phyloP scores from a whole-genome alignment of 2,329 filamentous ascomycete species.

The Hypoxylon sp. region DNA sequence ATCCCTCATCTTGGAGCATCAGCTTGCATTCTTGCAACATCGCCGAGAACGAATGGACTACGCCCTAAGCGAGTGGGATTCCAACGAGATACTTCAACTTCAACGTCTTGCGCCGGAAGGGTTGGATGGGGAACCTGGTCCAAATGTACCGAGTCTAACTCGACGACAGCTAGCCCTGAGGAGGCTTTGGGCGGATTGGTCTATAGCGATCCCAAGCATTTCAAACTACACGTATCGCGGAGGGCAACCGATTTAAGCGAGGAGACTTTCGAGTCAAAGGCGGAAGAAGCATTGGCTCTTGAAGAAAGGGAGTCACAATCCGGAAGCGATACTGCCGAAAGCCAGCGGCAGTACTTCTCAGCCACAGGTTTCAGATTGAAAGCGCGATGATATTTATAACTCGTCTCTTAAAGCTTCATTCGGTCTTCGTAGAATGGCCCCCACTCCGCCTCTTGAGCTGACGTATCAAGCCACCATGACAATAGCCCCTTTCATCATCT shows the following conservation, averaged over 20 bases:
- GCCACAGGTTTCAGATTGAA: background rate
- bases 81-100: slow-evolving; percentile 11
- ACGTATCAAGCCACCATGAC: no score
- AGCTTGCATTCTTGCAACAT: background rate
- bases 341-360: background rate
- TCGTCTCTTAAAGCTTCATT: no score
- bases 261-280: background rate
- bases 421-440: no score
- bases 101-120: slow-evolving; percentile 22
- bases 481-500: background rate
- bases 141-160: slow-evolving; percentile 1
- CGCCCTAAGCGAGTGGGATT: slow-evolving; percentile 18
- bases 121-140: slow-evolving; percentile 10
- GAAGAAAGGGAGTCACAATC: background rate
- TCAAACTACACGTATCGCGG: background rate
- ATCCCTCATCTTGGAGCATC: slow-evolving; percentile 7
- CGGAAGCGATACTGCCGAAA: background rate
- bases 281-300: background rate
- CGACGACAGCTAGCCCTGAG: slow-evolving; percentile 3
- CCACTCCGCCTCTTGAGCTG: no score
- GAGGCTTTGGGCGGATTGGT: background rate
- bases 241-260: background rate
- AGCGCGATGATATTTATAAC: background rate
- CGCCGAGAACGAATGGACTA: slow-evolving; percentile 1
- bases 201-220: background rate